A percentile compares a stretch with the other conserved stretches of the same genome.
These are phyloP conservation scores for Beauveria sp. DNA, from an alignment of 2,329 filamentous ascomycete genomes.

Conservation along the genomic window DNA sequence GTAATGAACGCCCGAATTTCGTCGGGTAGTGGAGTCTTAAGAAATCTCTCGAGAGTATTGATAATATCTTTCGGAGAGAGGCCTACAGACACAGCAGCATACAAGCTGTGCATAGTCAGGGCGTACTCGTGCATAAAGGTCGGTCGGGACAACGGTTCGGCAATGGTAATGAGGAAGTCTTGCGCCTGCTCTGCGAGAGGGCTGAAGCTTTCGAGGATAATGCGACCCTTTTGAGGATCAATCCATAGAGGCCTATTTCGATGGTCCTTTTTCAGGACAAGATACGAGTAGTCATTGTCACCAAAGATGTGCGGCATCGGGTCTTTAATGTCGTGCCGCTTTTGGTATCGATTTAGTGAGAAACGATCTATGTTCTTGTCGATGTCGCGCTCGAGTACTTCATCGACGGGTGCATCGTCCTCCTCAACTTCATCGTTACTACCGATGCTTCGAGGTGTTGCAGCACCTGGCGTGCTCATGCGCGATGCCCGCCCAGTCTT, in stretches of 20 bases:
- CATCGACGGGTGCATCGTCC: constrained; percentile 43
- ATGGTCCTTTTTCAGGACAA: constrained; percentile 77
- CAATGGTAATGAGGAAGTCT: constrained; percentile 85
- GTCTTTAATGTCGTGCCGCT: constrained; percentile 34
- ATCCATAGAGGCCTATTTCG: constrained; percentile 81
- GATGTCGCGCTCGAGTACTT: constrained; percentile 45
- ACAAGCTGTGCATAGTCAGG: constrained; percentile 78
- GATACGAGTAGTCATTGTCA: constrained; percentile 64
- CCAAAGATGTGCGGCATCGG: constrained; percentile 40
- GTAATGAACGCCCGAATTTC: constrained; percentile 70
- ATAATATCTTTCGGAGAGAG: constrained; percentile 85
- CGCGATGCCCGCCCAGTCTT: constrained; percentile 52
- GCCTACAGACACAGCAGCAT: constrained; percentile 89
- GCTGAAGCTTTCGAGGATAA: constrained; percentile 87
- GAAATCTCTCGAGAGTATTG: constrained; percentile 75
- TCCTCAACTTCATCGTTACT: constrained; percentile 43
- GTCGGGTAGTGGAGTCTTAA: constrained; percentile 81
- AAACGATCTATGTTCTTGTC: constrained; percentile 54
- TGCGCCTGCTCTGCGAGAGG: constrained; percentile 72
- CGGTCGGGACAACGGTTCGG: constrained; percentile 78
- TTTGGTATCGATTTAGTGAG: constrained; percentile 44
- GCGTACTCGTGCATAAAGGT: constrained; percentile 81
- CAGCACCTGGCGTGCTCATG: constrained; percentile 52
- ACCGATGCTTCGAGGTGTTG: constrained; percentile 50
- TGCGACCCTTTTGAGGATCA: constrained; percentile 68